A percentile compares a stretch with the other conserved stretches of the same genome.
phyloP scores from a whole-genome alignment of 2,329 filamentous ascomycete genomes.

The Orbilia ellipsospora region DNA sequence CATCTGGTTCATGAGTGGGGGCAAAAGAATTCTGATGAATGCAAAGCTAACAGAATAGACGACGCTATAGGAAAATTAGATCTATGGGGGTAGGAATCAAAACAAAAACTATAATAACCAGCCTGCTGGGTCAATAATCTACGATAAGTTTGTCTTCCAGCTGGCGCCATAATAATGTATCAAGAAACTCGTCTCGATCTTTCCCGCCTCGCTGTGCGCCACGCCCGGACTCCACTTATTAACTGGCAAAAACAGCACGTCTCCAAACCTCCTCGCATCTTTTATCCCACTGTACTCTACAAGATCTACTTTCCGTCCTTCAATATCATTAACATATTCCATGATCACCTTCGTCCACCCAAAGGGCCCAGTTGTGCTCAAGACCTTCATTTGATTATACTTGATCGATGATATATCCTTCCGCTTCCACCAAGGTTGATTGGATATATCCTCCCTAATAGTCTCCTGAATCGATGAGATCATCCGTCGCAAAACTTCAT shows the following conservation, averaged over 20 bases:
- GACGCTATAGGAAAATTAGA: too few species aligned
- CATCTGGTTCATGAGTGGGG: too few species aligned
- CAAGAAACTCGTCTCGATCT: slow-evolving; percentile 24
- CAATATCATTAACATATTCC: slow-evolving; percentile 34
- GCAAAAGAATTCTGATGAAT: too few species aligned
- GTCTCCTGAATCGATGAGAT: slow-evolving; percentile 27
- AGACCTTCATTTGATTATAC: slow-evolving; percentile 18
- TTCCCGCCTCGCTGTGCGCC: slow-evolving; percentile 32
- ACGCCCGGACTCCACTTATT: slow-evolving; percentile 42
- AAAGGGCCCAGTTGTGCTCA: slow-evolving; percentile 27
- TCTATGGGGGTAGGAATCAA: too few species aligned
- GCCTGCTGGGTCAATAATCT: too few species aligned
- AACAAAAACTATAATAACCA: too few species aligned
- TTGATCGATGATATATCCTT: slow-evolving; percentile 12
- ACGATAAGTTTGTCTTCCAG: slow-evolving; percentile 5
- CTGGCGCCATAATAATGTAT: slow-evolving; percentile 14
- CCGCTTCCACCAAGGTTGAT: not conserved
- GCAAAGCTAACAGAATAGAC: too few species aligned
- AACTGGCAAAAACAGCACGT: slow-evolving; percentile 46
- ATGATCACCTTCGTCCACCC: slow-evolving; percentile 26
- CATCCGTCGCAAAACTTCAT: slow-evolving; percentile 30
- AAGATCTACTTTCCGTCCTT: slow-evolving; percentile 10
- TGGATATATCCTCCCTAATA: slow-evolving; percentile 10
- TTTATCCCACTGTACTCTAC: slow-evolving; percentile 27
- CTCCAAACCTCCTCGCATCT: slow-evolving; percentile 34